A percentile compares a stretch with the other conserved stretches of the same genome.
These are phyloP conservation scores for Luffa aegyptiaca DNA, from an alignment of 306 rosid genomes.

Conservation along the genomic window DNA sequence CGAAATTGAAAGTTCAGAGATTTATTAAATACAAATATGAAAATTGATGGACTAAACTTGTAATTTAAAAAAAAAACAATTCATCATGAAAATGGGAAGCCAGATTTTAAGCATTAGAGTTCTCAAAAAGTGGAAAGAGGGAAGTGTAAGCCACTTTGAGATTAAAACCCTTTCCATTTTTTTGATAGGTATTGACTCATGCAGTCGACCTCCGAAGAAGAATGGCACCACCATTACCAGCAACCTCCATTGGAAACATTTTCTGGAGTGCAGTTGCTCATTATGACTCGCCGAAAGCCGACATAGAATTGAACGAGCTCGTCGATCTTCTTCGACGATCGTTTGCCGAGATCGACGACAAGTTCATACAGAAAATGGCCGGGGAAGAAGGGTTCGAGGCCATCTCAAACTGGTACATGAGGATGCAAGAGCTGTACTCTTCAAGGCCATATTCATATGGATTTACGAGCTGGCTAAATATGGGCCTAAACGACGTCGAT, in stretches of 20 bases:
- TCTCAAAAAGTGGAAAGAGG: no score
- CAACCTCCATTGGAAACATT: conserved; percentile 6
- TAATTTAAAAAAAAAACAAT: no score
- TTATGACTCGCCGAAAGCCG: neutral
- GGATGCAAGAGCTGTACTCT: neutral
- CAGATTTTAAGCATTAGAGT: no score
- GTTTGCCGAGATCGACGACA: neutral
- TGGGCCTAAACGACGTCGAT: conserved; percentile 11
- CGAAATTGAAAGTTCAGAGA: no score
- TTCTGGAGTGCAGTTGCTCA: conserved; percentile 1
- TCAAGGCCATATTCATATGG: neutral
- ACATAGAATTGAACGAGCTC: neutral
- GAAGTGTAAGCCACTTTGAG: no score
- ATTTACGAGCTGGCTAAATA: conserved; percentile 6
- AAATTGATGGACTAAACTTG: no score
- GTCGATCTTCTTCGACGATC: neutral
- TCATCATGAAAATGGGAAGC: no score
- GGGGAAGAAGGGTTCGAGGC: conserved; percentile 5
- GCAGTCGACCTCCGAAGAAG: conserved; percentile 9
- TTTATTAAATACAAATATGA: no score
- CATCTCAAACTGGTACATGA: neutral
- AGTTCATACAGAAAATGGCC: neutral
- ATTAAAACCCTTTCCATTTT: neutral
- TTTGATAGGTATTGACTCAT: conserved; percentile 3
- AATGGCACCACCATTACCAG: conserved; percentile 1